Conservation (phyloP, 768 basidiomycete genomes). For the Grammothele lineata region DNA sequence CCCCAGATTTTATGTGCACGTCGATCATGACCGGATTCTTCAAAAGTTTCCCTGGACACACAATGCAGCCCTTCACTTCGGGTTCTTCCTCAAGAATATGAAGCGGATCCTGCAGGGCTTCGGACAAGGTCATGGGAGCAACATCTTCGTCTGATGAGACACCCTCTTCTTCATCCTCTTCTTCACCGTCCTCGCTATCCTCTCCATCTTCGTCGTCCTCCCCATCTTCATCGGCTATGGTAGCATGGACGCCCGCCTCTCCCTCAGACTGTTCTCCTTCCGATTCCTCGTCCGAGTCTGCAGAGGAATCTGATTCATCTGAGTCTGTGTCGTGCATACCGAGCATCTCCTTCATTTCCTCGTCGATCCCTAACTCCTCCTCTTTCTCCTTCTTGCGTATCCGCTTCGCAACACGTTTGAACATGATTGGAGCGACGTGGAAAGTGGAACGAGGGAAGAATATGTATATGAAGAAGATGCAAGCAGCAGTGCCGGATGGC, state of each 20-base stretch:
- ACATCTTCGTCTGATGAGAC: constrained; percentile 33
- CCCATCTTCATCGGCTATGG: constrained; percentile 18
- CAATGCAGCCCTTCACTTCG: constrained; percentile 52
- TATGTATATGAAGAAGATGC: background rate
- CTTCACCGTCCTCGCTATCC: constrained; percentile 25
- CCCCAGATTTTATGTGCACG: constrained; percentile 59
- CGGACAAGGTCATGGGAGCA: constrained; percentile 47
- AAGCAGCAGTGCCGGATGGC: too few species aligned
- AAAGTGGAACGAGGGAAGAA: background rate
- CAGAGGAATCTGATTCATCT: constrained; percentile 52
- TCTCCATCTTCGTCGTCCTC: constrained; percentile 27
- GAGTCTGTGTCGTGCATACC: constrained; percentile 75
- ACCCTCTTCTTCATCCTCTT: constrained; percentile 18
- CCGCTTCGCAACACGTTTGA: constrained; percentile 74
- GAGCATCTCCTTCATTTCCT: constrained; percentile 57
- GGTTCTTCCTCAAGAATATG: constrained; percentile 55
- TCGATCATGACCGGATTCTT: constrained; percentile 54
- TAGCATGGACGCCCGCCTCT: constrained; percentile 15
- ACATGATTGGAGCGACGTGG: constrained; percentile 42
- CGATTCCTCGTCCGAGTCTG: constrained; percentile 21
- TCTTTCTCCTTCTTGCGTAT: constrained; percentile 57
- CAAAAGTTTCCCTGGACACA: constrained; percentile 72
- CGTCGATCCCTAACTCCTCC: constrained; percentile 59
- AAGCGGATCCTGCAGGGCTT: constrained; percentile 61
- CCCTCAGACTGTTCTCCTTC: constrained; percentile 18